Evolutionary conservation across 164 flowering plant species (phyloP).

Genomic region (Akebia trifoliata): DNA sequence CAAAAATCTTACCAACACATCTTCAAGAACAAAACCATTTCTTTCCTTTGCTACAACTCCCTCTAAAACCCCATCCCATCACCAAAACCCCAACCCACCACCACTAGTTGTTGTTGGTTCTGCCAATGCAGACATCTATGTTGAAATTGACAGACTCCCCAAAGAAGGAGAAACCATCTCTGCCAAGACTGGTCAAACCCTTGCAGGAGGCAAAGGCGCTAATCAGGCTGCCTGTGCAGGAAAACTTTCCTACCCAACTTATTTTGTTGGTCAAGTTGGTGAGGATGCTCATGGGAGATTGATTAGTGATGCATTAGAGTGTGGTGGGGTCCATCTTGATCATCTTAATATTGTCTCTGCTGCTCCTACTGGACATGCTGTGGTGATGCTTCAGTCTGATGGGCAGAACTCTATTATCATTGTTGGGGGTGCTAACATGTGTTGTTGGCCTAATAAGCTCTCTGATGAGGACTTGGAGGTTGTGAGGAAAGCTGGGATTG

Average conservation of each 20-base stretch:
- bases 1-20: constrained; percentile 1
- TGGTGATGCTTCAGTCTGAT: constrained; percentile 81
- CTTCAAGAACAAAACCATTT: constrained; percentile 14
- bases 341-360: constrained; percentile 35
- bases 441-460: constrained; percentile 59
- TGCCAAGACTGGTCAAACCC: constrained; percentile 64
- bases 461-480: constrained; percentile 45
- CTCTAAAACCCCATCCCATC: constrained; percentile 19
- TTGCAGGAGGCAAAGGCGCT: constrained; percentile 95
- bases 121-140: constrained; percentile 88
- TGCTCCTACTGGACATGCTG: constrained; percentile 95
- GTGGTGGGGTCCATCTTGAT: constrained; percentile 61
- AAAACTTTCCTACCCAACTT: constrained; percentile 69
- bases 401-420: constrained; percentile 93
- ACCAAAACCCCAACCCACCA: constrained; percentile 18
- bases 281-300: constrained; percentile 76
- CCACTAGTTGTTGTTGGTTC: constrained; percentile 89
- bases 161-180: constrained; percentile 81
- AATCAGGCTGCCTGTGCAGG: constrained; percentile 89
- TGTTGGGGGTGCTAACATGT: constrained; percentile 93
- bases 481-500: constrained; percentile 70
- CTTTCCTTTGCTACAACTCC: constrained; percentile 11
- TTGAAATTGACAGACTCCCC: constrained; percentile 76
- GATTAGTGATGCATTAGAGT: constrained; percentile 54
- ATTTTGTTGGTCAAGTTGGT: constrained; percentile 80